Evolutionary conservation across 768 basidiomycete genomes (phyloP).

Genomic region (Termitomyces sp.): DNA sequence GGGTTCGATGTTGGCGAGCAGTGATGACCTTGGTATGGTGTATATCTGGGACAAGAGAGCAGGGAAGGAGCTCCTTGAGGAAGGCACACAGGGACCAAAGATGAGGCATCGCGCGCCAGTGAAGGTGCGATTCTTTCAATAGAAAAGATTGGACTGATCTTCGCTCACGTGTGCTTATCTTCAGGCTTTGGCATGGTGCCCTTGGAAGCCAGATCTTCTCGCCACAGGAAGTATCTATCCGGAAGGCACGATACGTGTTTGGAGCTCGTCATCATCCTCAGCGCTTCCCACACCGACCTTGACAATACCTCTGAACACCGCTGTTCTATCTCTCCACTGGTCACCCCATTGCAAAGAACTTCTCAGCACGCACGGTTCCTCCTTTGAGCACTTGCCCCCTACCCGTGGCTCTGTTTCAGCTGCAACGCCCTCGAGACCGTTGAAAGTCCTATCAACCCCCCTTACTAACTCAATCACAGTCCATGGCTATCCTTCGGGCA

Average conservation of each 20-base stretch:
- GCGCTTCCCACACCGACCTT: conserved; percentile 38
- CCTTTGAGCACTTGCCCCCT: conserved; percentile 44
- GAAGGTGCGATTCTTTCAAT: conserved; percentile 30
- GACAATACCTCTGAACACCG: conserved; percentile 78
- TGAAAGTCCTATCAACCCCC: conserved; percentile 46
- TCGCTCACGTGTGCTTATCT: conserved; percentile 4
- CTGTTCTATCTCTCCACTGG: conserved; percentile 66
- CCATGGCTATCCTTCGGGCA: conserved; percentile 69
- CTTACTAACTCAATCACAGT: conserved; percentile 69
- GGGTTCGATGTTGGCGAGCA: conserved; percentile 76
- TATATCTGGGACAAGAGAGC: conserved; percentile 75
- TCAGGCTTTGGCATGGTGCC: conserved; percentile 83
- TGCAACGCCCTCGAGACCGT: conserved; percentile 36
- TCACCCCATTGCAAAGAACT: conserved; percentile 86
- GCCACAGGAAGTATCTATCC: conserved; percentile 77
- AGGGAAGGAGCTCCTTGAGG: conserved; percentile 27
- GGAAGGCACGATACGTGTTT: conserved; percentile 69
- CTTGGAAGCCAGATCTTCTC: conserved; percentile 75
- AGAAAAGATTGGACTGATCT: background rate
- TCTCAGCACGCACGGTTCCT: conserved; percentile 80
- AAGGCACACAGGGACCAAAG: conserved; percentile 57
- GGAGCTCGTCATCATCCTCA: conserved; percentile 48
- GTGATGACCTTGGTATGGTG: conserved; percentile 83
- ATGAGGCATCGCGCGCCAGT: conserved; percentile 68
- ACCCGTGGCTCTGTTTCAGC: conserved; percentile 6